phyloP scores from a whole-genome alignment of 768 basidiomycete species.

The Fomitopsis serialis region DNA sequence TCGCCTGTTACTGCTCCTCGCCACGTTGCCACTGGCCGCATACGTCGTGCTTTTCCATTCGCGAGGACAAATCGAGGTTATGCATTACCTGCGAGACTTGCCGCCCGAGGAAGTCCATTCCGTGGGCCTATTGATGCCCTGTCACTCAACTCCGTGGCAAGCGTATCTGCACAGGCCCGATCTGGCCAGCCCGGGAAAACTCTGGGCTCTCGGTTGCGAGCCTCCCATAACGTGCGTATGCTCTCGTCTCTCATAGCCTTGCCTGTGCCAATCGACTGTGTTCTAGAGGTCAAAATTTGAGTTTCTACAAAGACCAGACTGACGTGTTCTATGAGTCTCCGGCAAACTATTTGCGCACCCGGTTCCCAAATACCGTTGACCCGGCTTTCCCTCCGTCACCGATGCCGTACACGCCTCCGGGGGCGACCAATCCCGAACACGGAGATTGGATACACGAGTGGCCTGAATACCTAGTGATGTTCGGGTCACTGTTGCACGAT shows the following conservation, averaged over 20 bases:
- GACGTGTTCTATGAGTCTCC: constrained; percentile 78
- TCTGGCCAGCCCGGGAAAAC: constrained; percentile 43
- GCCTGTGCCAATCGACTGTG: constrained; percentile 1
- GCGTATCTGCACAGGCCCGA: constrained; percentile 75
- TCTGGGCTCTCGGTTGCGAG: constrained; percentile 91
- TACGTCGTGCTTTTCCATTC: constrained; percentile 77
- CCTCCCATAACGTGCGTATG: constrained; percentile 76
- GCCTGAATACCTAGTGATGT: constrained; percentile 80
- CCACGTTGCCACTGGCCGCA: constrained; percentile 54
- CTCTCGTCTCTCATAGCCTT: neutral
- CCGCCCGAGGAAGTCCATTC: constrained; percentile 42
- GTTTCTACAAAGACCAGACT: constrained; percentile 74
- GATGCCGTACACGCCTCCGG: constrained; percentile 46
- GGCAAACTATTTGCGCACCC: constrained; percentile 49
- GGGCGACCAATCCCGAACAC: constrained; percentile 24
- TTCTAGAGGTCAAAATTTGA: constrained; percentile 43
- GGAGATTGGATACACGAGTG: constrained; percentile 63
- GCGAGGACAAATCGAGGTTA: constrained; percentile 71
- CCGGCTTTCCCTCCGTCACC: constrained; percentile 59
- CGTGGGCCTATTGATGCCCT: constrained; percentile 89
- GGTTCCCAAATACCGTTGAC: constrained; percentile 66
- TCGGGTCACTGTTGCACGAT: constrained; percentile 64
- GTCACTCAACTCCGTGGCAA: constrained; percentile 93
- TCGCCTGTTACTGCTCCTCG: constrained; percentile 40
- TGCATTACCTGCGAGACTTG: constrained; percentile 58